These are phyloP conservation scores for Thelonectria discophora DNA, from an alignment of 2,329 filamentous ascomycete genomes.

Conservation along the genomic window DNA sequence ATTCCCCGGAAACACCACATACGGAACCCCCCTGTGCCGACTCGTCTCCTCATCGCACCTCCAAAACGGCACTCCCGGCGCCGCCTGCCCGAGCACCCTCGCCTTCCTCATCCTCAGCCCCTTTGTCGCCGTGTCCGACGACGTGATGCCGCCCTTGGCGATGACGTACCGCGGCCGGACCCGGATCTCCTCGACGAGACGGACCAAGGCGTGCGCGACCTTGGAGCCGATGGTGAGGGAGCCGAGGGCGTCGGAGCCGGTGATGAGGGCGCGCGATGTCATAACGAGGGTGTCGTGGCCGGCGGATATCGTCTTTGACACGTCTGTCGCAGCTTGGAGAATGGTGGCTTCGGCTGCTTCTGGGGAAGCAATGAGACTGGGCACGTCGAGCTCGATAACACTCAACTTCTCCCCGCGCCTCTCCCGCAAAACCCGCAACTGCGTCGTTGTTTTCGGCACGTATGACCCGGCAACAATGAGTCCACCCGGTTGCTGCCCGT, in stretches of 20 bases:
- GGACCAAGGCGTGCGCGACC: slow-evolving; percentile 61
- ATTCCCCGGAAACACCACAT: slow-evolving; percentile 67
- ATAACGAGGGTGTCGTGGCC: slow-evolving; percentile 65
- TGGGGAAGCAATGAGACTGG: slow-evolving; percentile 42
- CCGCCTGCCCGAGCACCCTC: slow-evolving; percentile 63
- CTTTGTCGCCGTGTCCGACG: slow-evolving; percentile 65
- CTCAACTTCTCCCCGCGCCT: slow-evolving; percentile 51
- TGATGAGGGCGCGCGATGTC: slow-evolving; percentile 63
- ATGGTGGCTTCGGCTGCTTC: slow-evolving; percentile 42
- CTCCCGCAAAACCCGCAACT: slow-evolving; percentile 54
- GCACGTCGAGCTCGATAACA: slow-evolving; percentile 57
- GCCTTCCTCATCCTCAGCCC: slow-evolving; percentile 61
- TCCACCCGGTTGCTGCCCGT: slow-evolving; percentile 48
- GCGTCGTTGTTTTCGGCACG: slow-evolving; percentile 65
- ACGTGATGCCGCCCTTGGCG: slow-evolving; percentile 68
- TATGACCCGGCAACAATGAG: slow-evolving; percentile 65
- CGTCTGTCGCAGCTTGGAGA: slow-evolving; percentile 44
- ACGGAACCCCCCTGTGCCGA: slow-evolving; percentile 60
- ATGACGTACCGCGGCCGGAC: slow-evolving; percentile 64
- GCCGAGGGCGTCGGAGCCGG: slow-evolving; percentile 53
- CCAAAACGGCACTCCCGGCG: slow-evolving; percentile 66
- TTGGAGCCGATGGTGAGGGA: slow-evolving; percentile 60
- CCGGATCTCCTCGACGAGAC: slow-evolving; percentile 54
- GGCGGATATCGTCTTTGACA: slow-evolving; percentile 42
- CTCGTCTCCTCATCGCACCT: slow-evolving; percentile 61